Conservation (phyloP, 352 stramenopile species). For the Blastocystis sp. region DNA sequence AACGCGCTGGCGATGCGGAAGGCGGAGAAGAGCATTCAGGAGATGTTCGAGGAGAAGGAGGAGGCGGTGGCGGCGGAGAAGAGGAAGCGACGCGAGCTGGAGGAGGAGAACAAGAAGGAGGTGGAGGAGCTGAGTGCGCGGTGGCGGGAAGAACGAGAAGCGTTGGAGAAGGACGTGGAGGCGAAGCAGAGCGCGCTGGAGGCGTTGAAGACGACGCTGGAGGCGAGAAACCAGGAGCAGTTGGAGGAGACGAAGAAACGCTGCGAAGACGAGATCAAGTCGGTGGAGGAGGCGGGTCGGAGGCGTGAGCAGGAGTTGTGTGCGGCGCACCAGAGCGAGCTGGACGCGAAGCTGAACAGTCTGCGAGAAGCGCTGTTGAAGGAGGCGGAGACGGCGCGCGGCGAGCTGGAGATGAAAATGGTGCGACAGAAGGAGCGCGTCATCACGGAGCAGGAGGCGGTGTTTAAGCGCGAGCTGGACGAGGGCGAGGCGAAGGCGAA, state of each 20-base stretch:
- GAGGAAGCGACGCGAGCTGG: not conserved
- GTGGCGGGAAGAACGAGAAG: not conserved
- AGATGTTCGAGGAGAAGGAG: slow-evolving; percentile 38
- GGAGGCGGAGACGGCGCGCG: slow-evolving; percentile 12
- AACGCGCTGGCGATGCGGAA: not conserved
- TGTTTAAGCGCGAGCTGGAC: slow-evolving; percentile 23
- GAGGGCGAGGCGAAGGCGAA: not conserved
- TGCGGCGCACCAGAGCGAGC: not conserved
- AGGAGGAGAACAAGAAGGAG: not conserved
- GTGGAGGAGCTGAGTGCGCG: not conserved
- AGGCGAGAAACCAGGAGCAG: not conserved
- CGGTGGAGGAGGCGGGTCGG: not conserved
- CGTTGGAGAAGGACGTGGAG: not conserved
- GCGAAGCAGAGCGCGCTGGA: not conserved
- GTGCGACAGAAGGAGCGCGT: slow-evolving; percentile 19
- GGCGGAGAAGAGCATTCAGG: not conserved
- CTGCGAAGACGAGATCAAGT: not conserved
- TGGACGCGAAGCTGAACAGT: not conserved
- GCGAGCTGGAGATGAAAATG: slow-evolving; percentile 31
- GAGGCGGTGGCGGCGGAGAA: not conserved
- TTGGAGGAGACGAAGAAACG: not conserved
- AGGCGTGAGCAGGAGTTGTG: not conserved
- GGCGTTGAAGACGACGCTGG: not conserved
- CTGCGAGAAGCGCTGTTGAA: not conserved
- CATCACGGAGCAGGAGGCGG: not conserved